Evolutionary conservation across 2,329 filamentous ascomycete genomes (phyloP).

Genomic region (Parastagonospora avenae): DNA sequence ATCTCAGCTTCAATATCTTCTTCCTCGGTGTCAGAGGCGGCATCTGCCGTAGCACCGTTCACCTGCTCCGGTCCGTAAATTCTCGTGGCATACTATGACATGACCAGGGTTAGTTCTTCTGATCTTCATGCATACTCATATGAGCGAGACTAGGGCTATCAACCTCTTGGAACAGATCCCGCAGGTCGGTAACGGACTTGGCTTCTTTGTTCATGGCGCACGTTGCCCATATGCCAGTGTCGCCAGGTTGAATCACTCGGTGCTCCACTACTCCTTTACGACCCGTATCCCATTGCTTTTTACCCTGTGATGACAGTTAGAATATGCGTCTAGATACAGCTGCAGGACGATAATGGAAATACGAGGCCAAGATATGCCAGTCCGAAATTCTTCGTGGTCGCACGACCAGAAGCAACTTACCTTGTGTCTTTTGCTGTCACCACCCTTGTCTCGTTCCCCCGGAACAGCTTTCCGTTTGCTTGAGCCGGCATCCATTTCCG

Average conservation of each 20-base stretch:
- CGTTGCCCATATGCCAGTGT: constrained; percentile 78
- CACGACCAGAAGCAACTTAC: constrained; percentile 35
- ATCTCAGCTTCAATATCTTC: constrained; percentile 75
- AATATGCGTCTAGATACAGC: constrained; percentile 9
- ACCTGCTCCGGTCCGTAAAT: constrained; percentile 49
- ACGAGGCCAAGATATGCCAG: constrained; percentile 15
- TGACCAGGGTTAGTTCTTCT: constrained; percentile 15
- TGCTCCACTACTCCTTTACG: constrained; percentile 39
- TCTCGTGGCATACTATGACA: constrained; percentile 71
- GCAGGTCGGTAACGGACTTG: constrained; percentile 71
- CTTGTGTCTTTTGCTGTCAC: constrained; percentile 44
- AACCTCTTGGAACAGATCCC: constrained; percentile 70
- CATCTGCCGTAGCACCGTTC: constrained; percentile 49
- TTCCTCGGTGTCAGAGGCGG: constrained; percentile 36
- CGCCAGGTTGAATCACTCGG: constrained; percentile 65
- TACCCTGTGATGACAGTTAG: constrained; percentile 41
- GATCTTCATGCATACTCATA: neutral
- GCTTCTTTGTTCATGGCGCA: constrained; percentile 74
- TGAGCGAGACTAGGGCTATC: constrained; percentile 20
- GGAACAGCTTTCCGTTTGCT: constrained; percentile 47
- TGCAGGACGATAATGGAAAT: constrained; percentile 23
- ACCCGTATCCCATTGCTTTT: constrained; percentile 52
- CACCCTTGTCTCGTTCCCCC: constrained; percentile 26
- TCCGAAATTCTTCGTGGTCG: constrained; percentile 12
- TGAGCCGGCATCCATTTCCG: constrained; percentile 21